Evolutionary conservation across 2,329 filamentous ascomycete species (phyloP).

Genomic region (Verticillium nonalfalfae): DNA sequence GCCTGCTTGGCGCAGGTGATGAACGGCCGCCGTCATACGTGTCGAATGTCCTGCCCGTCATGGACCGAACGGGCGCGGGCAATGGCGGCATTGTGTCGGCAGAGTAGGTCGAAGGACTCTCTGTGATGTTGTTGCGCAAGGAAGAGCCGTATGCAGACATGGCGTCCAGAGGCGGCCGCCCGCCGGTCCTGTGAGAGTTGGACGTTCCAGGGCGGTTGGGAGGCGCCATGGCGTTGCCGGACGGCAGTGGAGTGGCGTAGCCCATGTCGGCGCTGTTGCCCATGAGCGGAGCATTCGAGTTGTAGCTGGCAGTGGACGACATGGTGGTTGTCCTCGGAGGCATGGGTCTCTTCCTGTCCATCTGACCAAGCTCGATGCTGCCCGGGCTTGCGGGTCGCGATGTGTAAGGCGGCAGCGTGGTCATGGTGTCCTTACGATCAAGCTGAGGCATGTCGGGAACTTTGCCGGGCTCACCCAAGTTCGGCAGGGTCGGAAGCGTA

Average conservation of each 20-base stretch:
- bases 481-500: conserved; percentile 60
- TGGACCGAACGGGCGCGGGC: conserved; percentile 24
- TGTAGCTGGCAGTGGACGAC: conserved; percentile 53
- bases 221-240: conserved; percentile 26
- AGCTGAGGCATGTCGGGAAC: conserved; percentile 53
- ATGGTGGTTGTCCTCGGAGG: conserved; percentile 45
- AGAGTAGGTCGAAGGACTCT: conserved; percentile 22
- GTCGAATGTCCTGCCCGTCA: conserved; percentile 22
- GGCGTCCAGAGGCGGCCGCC: conserved; percentile 17
- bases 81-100: conserved; percentile 20
- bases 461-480: conserved; percentile 40
- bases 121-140: conserved; percentile 15
- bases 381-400: conserved; percentile 52
- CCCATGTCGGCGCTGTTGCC: conserved; percentile 56
- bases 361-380: conserved; percentile 43
- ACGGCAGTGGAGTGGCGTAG: conserved; percentile 31
- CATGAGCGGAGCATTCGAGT: conserved; percentile 58
- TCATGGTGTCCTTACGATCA: conserved; percentile 52
- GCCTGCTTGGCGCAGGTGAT: conserved; percentile 4
- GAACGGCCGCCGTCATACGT: conserved; percentile 15
- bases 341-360: conserved; percentile 44
- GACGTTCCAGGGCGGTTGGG: conserved; percentile 28
- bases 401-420: conserved; percentile 56
- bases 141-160: conserved; percentile 13
- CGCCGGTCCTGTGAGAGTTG: conserved; percentile 25